A percentile compares a stretch with the other conserved stretches of the same genome.
These are phyloP conservation scores for Globisporangium cederbergense DNA, from an alignment of 352 stramenopile genomes.

Conservation along the genomic window DNA sequence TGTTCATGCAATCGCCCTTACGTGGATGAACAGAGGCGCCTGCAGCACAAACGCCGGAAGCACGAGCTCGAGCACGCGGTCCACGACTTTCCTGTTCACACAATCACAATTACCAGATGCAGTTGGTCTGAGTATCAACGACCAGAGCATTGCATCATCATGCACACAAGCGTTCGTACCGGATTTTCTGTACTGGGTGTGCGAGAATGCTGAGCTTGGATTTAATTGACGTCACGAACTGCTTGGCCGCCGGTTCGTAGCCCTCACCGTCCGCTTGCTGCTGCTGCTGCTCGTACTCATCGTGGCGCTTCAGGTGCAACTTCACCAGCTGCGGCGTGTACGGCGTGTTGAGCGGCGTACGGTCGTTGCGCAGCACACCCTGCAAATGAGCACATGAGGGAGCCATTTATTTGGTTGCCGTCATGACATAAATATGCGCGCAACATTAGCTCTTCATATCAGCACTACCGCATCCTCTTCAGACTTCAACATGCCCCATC, in stretches of 20 bases:
- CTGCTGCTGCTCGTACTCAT: slow-evolving; percentile 45
- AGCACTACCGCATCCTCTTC: slow-evolving; percentile 3
- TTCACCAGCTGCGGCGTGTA: slow-evolving; percentile 86
- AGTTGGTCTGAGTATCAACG: neutral
- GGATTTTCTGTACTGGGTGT: slow-evolving; percentile 48
- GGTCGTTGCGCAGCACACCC: slow-evolving; percentile 63
- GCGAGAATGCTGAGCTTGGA: slow-evolving; percentile 35
- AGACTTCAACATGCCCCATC: slow-evolving; percentile 5
- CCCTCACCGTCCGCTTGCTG: slow-evolving; percentile 24
- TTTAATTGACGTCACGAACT: slow-evolving; percentile 36
- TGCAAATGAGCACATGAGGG: slow-evolving; percentile 12
- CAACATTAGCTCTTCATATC: slow-evolving; percentile 1
- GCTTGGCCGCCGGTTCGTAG: slow-evolving; percentile 22
- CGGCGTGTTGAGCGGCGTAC: slow-evolving; percentile 77
- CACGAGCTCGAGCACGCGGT: slow-evolving; percentile 29
- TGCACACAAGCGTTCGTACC: slow-evolving; percentile 20
- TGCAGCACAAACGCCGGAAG: slow-evolving; percentile 39
- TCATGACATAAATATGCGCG: slow-evolving; percentile 10
- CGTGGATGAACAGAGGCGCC: slow-evolving; percentile 36
- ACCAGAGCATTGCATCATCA: neutral
- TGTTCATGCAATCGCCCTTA: slow-evolving; percentile 12
- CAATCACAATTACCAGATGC: neutral
- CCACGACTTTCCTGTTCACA: slow-evolving; percentile 24
- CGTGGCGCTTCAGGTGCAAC: slow-evolving; percentile 62
- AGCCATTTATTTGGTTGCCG: neutral